Evolutionary conservation across 768 basidiomycete genomes (phyloP).

Genomic region (Russula olivacea): DNA sequence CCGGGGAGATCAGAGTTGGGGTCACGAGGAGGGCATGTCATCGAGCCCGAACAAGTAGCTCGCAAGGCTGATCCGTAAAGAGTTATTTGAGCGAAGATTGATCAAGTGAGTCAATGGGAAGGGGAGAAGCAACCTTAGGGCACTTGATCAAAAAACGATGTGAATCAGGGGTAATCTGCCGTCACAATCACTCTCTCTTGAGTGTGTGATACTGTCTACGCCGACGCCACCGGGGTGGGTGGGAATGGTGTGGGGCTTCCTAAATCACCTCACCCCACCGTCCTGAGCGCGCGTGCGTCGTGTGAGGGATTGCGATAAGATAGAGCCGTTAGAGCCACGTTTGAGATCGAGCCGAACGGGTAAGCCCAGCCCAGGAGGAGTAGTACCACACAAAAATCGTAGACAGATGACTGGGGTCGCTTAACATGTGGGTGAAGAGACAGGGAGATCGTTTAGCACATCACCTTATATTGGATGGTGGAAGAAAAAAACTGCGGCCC

Average conservation of each 20-base stretch:
- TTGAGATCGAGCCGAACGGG: background rate
- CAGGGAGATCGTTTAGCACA: background rate
- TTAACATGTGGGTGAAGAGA: background rate
- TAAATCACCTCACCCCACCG: background rate
- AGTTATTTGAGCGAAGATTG: background rate
- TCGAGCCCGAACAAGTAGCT: background rate
- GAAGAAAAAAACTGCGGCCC: background rate
- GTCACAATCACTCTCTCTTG: background rate
- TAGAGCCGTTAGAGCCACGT: background rate
- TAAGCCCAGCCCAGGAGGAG: background rate
- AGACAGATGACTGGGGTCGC: background rate
- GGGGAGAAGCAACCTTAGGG: background rate
- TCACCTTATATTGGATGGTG: background rate
- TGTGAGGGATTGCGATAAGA: background rate
- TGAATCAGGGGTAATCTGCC: constrained; percentile 11
- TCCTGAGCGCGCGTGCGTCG: background rate
- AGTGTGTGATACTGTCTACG: background rate
- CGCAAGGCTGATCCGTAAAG: constrained; percentile 3
- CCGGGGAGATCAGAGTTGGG: background rate
- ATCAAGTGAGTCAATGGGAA: background rate
- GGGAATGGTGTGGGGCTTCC: background rate
- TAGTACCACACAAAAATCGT: background rate
- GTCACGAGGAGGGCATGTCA: background rate
- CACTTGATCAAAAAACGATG: constrained; percentile 3
- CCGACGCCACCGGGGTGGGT: background rate